Evolutionary conservation across 371 early-diverging fungal species (phyloP).

Genomic region (Mucor circinelloides): DNA sequence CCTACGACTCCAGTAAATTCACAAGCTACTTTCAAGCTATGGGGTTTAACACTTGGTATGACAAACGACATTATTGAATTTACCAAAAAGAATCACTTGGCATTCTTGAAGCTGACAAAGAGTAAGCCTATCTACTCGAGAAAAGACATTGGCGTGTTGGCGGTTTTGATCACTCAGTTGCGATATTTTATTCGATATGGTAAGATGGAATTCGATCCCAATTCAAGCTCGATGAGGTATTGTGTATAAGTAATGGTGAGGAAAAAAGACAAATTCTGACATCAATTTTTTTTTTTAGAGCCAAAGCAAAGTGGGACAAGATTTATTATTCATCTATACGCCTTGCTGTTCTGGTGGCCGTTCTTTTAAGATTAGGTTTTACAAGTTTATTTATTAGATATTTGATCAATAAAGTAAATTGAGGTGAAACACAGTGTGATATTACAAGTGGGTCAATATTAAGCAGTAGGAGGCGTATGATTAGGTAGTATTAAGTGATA

Average conservation of each 20-base stretch:
- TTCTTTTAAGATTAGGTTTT: constrained; percentile 17
- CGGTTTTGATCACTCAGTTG: constrained; percentile 4
- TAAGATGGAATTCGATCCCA: neutral
- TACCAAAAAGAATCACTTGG: constrained; percentile 18
- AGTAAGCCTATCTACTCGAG: constrained; percentile 12
- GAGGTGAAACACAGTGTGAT: neutral
- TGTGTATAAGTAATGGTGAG: no score
- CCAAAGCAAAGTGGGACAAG: constrained; percentile 18
- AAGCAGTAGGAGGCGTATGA: neutral
- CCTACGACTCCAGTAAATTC: constrained; percentile 25
- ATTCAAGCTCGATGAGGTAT: neutral
- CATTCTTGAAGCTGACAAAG: constrained; percentile 8
- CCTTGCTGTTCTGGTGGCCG: constrained; percentile 11
- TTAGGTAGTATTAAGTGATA: neutral
- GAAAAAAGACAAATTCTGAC: neutral
- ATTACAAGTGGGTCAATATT: constrained; percentile 1
- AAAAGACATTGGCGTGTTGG: constrained; percentile 17
- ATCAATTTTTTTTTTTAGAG: neutral
- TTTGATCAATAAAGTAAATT: constrained; percentile 2
- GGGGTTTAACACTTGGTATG: constrained; percentile 75
- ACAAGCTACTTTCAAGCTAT: constrained; percentile 46
- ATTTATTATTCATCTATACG: constrained; percentile 18
- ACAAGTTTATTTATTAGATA: neutral
- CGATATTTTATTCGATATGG: neutral
- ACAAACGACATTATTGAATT: constrained; percentile 60